Evolutionary conservation across 768 basidiomycete genomes (phyloP), one percentile per base, ranked within the genome.

Genomic region (Aureoboletus auriporus): DNA sequence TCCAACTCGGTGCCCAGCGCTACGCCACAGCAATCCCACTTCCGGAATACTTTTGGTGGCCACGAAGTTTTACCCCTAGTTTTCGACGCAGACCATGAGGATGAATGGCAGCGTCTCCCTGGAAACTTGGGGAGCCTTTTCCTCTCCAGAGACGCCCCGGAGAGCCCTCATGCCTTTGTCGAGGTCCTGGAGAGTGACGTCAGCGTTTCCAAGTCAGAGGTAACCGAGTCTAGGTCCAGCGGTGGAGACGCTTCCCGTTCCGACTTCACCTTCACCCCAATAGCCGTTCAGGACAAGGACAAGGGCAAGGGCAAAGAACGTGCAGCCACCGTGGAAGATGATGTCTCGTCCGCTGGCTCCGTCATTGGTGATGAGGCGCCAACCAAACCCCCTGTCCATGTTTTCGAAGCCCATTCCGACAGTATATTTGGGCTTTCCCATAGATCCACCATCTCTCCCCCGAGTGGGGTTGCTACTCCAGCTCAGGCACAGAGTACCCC

Each of bases 91-190:
- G 80, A 82, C 20, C 77, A 81, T 36, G 83, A 81, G 36, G 77
- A 81, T 36, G 83, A 81, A 36, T 88, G 86, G 87, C 80, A 86
- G 58, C 70, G 69, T 39, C 70, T 86, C 28, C 76, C 75, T 17
- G 60, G 61, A 6, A 60, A 52, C 47, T 52, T 77, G 12, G 70
- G 71, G 28, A 75, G 70, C 23, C 59, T 81, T 13, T 74, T 76
- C 54, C 54, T 62, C 30, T 62, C 62, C 28, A 53, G 51, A 34
- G 62, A 65, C 5, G 62, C 64, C 34, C 56, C 63, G 40, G 69
- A 72, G 20, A 75, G 70, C 43, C 76, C 81, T 4, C 84, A 85
- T 66, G 84, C 81, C 3, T 86, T 78, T 59, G 79, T 86, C 11
- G 83, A 85, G 64, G 70, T 74, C 31, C 60, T 86, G 28, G 71